Conservation (phyloP, 805 yeast species). For the Cyberlindnera bimundalis region DNA sequence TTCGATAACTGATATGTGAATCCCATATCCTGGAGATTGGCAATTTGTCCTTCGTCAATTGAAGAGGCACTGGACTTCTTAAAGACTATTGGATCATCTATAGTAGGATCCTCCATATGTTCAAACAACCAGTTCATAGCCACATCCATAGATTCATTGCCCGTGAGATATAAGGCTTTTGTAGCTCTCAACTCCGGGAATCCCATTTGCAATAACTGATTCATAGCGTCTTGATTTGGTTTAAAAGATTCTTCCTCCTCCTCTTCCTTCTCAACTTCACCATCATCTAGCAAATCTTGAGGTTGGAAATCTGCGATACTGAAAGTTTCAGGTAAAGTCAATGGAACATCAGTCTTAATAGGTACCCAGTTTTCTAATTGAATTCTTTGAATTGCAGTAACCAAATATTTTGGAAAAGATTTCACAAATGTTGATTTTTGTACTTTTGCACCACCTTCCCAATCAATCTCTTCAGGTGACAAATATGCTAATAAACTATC, state of each 20-base stretch:
- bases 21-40: constrained; percentile 70
- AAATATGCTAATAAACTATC: constrained; percentile 52
- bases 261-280: constrained; percentile 30
- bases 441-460: constrained; percentile 21
- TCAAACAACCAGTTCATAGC: constrained; percentile 91
- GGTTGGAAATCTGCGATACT: constrained; percentile 44
- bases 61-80: constrained; percentile 12
- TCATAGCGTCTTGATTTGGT: constrained; percentile 55
- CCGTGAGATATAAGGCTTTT: constrained; percentile 70
- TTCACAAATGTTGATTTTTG: constrained; percentile 41
- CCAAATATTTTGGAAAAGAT: constrained; percentile 66
- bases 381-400: constrained; percentile 75
- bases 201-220: constrained; percentile 76
- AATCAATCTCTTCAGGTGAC: constrained; percentile 56
- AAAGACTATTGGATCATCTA: constrained; percentile 47
- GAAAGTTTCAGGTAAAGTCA: constrained; percentile 46
- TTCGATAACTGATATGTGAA: constrained; percentile 60
- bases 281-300: constrained; percentile 41
- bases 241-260: constrained; percentile 36
- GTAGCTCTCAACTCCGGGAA: constrained; percentile 64
- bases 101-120: constrained; percentile 80
- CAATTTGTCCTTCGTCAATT: constrained; percentile 39
- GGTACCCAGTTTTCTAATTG: constrained; percentile 90
- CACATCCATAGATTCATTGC: constrained; percentile 58
- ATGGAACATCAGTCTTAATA: constrained; percentile 71